Evolutionary conservation across 2,329 filamentous ascomycete genomes (phyloP).

Genomic region (Ophiostoma angusticollis): DNA sequence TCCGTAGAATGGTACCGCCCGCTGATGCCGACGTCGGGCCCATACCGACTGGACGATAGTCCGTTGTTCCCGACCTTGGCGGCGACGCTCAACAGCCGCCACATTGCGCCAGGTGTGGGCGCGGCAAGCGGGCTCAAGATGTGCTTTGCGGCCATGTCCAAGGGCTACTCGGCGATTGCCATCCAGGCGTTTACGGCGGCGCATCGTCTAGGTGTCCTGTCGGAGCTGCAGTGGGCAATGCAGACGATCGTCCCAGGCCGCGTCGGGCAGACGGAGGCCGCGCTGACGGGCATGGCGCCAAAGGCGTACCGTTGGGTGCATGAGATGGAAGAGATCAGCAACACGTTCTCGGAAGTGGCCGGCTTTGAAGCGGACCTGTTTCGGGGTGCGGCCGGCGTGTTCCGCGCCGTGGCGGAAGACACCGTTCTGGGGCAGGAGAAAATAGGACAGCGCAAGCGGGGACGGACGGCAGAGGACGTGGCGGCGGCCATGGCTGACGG

Average conservation of each 20-base stretch:
- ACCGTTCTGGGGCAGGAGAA: conserved; percentile 47
- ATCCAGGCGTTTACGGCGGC: conserved; percentile 62
- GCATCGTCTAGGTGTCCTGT: conserved; percentile 46
- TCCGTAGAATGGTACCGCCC: conserved; percentile 12
- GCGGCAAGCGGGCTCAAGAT: conserved; percentile 50
- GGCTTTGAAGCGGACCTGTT: conserved; percentile 48
- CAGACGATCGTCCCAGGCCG: conserved; percentile 33
- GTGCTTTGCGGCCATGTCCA: conserved; percentile 49
- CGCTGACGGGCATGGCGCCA: conserved; percentile 42
- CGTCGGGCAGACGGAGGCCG: conserved; percentile 32
- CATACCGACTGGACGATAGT: conserved; percentile 26
- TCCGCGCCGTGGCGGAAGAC: conserved; percentile 47
- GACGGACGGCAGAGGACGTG: conserved; percentile 34
- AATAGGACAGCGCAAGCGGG: conserved; percentile 41
- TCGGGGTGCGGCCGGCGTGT: conserved; percentile 46
- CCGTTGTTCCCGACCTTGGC: conserved; percentile 23
- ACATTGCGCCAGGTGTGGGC: conserved; percentile 38
- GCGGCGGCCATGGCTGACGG: conserved; percentile 15
- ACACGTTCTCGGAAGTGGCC: conserved; percentile 51
- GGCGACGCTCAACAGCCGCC: conserved; percentile 32
- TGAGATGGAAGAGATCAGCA: conserved; percentile 65
- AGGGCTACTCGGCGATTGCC: conserved; percentile 55
- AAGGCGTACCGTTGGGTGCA: conserved; percentile 69
- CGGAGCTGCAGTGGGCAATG: conserved; percentile 44
- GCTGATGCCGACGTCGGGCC: conserved; percentile 31